Evolutionary conservation across 1,284 basidiomycete genomes (phyloP).

Genomic region (Cryptococcus sp.): DNA sequence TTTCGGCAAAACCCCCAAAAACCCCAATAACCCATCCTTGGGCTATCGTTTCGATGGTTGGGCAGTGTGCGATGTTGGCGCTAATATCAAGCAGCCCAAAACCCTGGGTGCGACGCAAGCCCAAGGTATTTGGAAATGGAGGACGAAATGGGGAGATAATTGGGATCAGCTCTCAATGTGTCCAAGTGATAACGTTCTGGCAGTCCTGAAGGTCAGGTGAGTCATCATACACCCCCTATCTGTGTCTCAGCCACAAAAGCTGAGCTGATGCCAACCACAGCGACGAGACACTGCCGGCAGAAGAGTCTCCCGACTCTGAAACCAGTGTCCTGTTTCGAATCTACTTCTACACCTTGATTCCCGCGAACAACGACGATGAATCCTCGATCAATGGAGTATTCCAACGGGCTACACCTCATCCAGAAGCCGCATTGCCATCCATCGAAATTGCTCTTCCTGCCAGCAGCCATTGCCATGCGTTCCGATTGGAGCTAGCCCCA

Average conservation of each 20-base stretch:
- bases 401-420: neutral
- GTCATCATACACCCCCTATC: neutral
- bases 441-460: constrained; percentile 9
- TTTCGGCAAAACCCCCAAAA: neutral
- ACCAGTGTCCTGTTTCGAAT: neutral
- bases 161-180: neutral
- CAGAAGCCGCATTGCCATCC: constrained; percentile 1
- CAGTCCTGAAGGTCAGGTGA: neutral
- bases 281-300: too few relatives aligned
- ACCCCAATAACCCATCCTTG: neutral
- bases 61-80: constrained; percentile 2
- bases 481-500: neutral
- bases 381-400: constrained; percentile 1
- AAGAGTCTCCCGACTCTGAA: neutral
- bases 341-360: constrained; percentile 7
- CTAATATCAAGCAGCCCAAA: neutral
- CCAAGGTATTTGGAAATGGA: constrained; percentile 12
- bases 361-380: neutral
- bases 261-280: too few relatives aligned
- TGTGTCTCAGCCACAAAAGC: neutral
- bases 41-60: constrained; percentile 1
- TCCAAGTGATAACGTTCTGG: constrained; percentile 6
- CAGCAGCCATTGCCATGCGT: neutral
- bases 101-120: neutral
- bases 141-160: neutral